Evolutionary conservation across 208 protist genomes (phyloP), one percentile per base, ranked within the genome.

Genomic region (Leishmania turanica): DNA sequence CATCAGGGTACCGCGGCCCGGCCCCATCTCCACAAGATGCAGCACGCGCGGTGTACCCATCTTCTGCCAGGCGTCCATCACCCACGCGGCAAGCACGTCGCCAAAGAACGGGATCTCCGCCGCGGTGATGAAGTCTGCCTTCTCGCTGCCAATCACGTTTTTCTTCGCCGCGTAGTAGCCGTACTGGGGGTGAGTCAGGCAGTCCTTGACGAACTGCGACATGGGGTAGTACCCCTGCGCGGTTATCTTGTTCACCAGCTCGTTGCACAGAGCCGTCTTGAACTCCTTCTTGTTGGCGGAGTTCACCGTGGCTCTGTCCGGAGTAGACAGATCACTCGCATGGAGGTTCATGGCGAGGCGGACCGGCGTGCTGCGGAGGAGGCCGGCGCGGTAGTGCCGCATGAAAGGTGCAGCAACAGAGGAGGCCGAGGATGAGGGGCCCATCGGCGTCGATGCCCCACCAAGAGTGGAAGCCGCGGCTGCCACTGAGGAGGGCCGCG

Each of bases 141-240:
- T 92, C 68, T 96, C 91, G 66, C 83, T 88, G 31, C 96, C 96
- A 71, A 98, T 97, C 58, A 98, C 93, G 79, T 93, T 51, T 77
- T 90, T 89, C 87, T 98, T 98, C 1, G 90, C 71, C 15, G 91
- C 88, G 84, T 98, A 98, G 87, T 98, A 98, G 80, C 96, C 96
- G 71, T 92, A 87, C 78, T 96, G 90, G 3, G 96, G 96, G 83
- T 98, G 92, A 1, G 93, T 96, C 45, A 97, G 88, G 75, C 93
- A 96, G 78, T 98, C 94, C 84, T 97, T 97, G 70, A 98, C 91
- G 90, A 93, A 98, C 84, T 98, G 93, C 70, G 93, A 91, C 87
- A 97, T 88, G 49, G 96, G 92, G 85, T 95, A 96, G 84, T 94
- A 96, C n/a, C 96, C 96, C 75, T 96, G 93, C 42, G 94, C 91